Base-by-base conservation (phyloP, 805 yeast genomes). In the Scheffersomyces spartinae region DNA sequence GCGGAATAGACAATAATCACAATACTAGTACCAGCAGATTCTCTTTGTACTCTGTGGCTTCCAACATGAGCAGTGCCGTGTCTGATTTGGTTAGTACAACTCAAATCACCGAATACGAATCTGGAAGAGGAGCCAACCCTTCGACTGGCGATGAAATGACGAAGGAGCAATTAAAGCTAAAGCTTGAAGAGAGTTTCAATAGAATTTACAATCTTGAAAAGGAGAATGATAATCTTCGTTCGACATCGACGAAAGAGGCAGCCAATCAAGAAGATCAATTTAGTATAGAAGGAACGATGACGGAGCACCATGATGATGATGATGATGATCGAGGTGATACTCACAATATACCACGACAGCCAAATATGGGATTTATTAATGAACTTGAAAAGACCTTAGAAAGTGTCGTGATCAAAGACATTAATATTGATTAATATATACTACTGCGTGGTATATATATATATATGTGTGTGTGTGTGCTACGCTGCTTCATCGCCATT, bases 21-120 rank as follows among this genome's bases (percentile, higher is more conserved):
- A 76, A 70, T 29, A 61, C 65, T 33, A 56, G 55, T 2, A 47
- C 69, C 0, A 46, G 61, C 15, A 66, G 75, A 23, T 73, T 68
- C 30, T 69, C 82, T 6, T 34, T 56, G 58, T 68, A 25, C 42
- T 79, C 45, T 28, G 61, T 33, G 58, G 65, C 38, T 49, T 78
- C 51, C 30, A 80, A 32, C 40, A 46, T 29, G 37, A 61, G 44
- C 52, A 78, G 52, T 49, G 52, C 10, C 48, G 48, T 32, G 40
- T 71, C 49, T 49, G 74, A 34, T 55, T 66, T 25, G 36, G 65
- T 26, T 43, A 65, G 41, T 62, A 68, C 56, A 39, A 62, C 50
- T 46, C 64, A 40, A 38, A 66, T 34, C 40, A 77, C 35, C 24
- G 53, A 3, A 37, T 28, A 13, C 15, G 23, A n/a, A 11, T 29